phyloP scores from a whole-genome alignment of 1,139 yeast species.

The Taphrina populina region DNA sequence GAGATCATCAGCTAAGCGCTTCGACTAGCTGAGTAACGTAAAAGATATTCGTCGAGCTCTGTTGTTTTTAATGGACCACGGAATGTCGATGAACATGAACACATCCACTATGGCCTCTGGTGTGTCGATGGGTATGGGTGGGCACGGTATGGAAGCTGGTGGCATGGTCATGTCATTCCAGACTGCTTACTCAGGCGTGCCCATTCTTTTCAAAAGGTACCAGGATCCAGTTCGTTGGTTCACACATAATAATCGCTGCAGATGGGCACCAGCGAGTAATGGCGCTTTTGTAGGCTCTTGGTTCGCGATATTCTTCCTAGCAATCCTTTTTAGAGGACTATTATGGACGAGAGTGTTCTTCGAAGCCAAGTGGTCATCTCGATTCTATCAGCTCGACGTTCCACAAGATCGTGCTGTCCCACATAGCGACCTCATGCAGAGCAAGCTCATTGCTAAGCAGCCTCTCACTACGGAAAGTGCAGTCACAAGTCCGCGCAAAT shows the following conservation, averaged over 20 bases:
- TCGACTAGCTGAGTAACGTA: too few relatives aligned
- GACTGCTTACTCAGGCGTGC: not conserved
- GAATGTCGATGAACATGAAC: too few relatives aligned
- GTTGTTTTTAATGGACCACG: too few relatives aligned
- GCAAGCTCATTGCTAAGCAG: not conserved
- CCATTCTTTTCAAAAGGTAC: slow-evolving; percentile 7
- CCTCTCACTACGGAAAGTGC: not conserved
- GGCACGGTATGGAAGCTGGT: too few relatives aligned
- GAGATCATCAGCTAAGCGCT: too few relatives aligned
- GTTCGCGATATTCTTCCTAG: slow-evolving; percentile 17
- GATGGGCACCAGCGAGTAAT: slow-evolving; percentile 7
- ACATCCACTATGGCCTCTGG: too few relatives aligned
- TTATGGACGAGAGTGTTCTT: slow-evolving; percentile 5
- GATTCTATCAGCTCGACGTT: not conserved
- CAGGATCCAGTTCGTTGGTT: too few relatives aligned
- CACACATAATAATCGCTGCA: too few relatives aligned
- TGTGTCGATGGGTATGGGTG: too few relatives aligned
- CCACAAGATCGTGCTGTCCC: not conserved
- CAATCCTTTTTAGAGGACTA: slow-evolving; percentile 2
- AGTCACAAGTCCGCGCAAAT: not conserved
- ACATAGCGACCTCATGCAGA: not conserved
- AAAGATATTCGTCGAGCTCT: too few relatives aligned
- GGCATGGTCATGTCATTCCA: slow-evolving; percentile 14
- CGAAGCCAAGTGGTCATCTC: slow-evolving; percentile 15
- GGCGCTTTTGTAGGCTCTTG: slow-evolving; percentile 14